These are phyloP conservation scores for Fusarium denticulatum DNA, from an alignment of 2,329 filamentous ascomycete species.

Conservation along the genomic window DNA sequence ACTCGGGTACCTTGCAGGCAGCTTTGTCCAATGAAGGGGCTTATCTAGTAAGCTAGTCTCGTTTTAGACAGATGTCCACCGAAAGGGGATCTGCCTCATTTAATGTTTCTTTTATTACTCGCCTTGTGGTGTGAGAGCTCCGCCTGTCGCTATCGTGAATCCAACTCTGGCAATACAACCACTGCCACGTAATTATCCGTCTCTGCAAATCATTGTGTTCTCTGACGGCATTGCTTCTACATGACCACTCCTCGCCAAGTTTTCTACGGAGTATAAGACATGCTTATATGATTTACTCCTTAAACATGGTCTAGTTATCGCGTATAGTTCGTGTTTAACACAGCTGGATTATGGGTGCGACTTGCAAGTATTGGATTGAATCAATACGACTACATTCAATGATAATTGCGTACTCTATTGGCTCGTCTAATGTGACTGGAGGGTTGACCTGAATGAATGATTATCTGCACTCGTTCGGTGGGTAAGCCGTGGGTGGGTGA, in stretches of 20 bases:
- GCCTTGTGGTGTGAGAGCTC: slow-evolving; percentile 21
- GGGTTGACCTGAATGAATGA: background rate
- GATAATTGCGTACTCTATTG: slow-evolving; percentile 18
- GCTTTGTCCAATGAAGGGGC: slow-evolving; percentile 26
- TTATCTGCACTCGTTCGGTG: slow-evolving; percentile 28
- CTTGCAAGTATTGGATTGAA: slow-evolving; percentile 10
- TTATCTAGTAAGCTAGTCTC: slow-evolving; percentile 23
- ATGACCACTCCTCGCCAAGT: background rate
- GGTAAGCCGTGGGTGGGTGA: slow-evolving; percentile 12
- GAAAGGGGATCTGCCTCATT: slow-evolving; percentile 42
- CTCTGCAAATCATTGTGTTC: slow-evolving; percentile 24
- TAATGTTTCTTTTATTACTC: slow-evolving; percentile 36
- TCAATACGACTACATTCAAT: background rate
- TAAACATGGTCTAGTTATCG: slow-evolving; percentile 11
- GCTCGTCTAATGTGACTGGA: background rate
- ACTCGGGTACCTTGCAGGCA: slow-evolving; percentile 39
- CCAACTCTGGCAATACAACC: background rate
- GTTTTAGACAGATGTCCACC: slow-evolving; percentile 18
- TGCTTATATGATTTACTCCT: background rate
- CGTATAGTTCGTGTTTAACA: slow-evolving; percentile 10
- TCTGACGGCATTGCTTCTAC: background rate
- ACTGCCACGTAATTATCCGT: slow-evolving; percentile 20
- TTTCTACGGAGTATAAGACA: background rate
- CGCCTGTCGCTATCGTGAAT: slow-evolving; percentile 35
- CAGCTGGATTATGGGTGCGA: slow-evolving; percentile 14